These are phyloP conservation scores for Fusarium sulawesiense DNA, from an alignment of 2,329 filamentous ascomycete genomes.

Conservation along the genomic window DNA sequence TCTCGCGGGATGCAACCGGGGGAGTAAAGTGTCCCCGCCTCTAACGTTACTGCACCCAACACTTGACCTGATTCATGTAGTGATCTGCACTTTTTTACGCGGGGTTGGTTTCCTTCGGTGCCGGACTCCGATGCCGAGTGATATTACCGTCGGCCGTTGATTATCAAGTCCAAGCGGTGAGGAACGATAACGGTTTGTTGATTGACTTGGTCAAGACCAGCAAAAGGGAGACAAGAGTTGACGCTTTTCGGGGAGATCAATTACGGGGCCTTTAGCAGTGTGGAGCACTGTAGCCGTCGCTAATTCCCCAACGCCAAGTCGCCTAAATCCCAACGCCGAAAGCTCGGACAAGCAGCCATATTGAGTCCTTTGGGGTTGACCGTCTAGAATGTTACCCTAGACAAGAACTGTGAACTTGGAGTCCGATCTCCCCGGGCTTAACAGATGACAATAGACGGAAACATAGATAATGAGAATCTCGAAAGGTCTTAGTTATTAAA, in stretches of 20 bases:
- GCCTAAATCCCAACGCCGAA: not conserved
- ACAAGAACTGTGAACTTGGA: not conserved
- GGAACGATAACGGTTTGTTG: not conserved
- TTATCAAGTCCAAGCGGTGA: not conserved
- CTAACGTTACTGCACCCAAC: not conserved
- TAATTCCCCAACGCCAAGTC: slow-evolving; percentile 8
- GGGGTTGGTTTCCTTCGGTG: slow-evolving; percentile 8
- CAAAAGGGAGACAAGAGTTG: not conserved
- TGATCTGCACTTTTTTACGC: slow-evolving; percentile 19
- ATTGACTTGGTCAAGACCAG: not conserved
- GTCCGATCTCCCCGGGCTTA: not conserved
- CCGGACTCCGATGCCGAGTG: slow-evolving; percentile 17
- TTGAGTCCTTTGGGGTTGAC: not conserved
- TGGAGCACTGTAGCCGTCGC: not conserved
- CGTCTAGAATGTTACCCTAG: not conserved
- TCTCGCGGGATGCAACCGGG: slow-evolving; percentile 5
- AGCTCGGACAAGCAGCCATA: not conserved
- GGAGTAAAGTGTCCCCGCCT: slow-evolving; percentile 26
- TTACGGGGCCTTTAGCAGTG: not conserved
- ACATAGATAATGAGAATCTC: not conserved
- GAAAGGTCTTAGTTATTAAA: not conserved
- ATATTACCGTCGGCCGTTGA: not conserved
- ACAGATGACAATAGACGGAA: not conserved
- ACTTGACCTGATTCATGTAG: not conserved
- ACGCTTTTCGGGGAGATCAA: not conserved